Base-by-base conservation (phyloP, 2,329 filamentous ascomycete genomes). In the Purpureocillium takamizusanense region DNA sequence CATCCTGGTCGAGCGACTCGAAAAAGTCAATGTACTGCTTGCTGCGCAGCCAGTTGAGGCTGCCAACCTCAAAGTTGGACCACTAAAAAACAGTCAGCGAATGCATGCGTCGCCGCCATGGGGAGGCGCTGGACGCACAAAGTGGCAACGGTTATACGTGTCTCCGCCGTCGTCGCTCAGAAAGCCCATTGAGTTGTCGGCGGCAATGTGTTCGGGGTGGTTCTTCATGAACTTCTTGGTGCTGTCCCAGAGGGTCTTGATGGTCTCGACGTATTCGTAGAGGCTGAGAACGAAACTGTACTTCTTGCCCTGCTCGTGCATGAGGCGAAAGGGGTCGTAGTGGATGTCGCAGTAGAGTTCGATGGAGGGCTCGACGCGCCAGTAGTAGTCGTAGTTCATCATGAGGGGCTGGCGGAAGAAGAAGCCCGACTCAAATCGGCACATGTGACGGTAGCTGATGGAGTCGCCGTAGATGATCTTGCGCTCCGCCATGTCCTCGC, bases 381-480 rank as follows among this genome's bases (percentile, higher is more conserved):
- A 98, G 76, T 98, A 98, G 78, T 87, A 98, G 59, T 98, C 92
- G 65, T 94, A 98, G 60, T 97, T 88, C 61, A 86, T 67, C 86
- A 98, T 89, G 50, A 95, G 68, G 23, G 79, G 76, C 61, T 98
- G 92, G 44, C 84, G 87, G 78, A 97, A 98, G 75, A 98, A 98
- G 74, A 98, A 98, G 30, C 92, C 92, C 7, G 90, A 97, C 66
- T 98, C 92, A 59, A 95, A 98, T 47, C 92, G 86, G 66, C 92
- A 98, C 92, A 98, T 98, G 72, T 98, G 94, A 46, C 92, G 81
- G 70, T 98, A 98, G 67, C 86, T 94, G 66, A 94, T 68, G 10
- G 88, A 95, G 63, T 97, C 92, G 44, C 92, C 92, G 59, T 98
- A 98, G 64, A 98, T 98, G 62, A 98, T 94, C 69, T 95, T 94